Evolutionary conservation across 148 eudicot species (phyloP).

Genomic region (Arctostaphylos glauca): DNA sequence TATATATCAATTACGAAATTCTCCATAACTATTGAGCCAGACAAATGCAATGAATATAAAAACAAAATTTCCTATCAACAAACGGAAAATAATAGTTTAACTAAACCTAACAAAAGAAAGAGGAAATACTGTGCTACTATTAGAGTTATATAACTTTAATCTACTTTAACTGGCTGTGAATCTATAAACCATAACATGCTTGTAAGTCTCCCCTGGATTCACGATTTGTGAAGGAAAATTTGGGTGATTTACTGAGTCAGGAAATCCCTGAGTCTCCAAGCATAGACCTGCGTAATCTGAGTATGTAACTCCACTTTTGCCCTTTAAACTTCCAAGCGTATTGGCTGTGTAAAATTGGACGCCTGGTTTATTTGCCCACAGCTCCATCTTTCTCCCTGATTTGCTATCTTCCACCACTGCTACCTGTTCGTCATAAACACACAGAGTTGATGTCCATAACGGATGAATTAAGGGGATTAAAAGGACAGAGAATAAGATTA

Average conservation of each 20-base stretch:
- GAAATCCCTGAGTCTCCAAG: constrained; percentile 86
- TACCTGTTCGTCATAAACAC: constrained; percentile 5
- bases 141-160: neutral
- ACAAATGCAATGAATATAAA: no score
- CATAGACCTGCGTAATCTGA: constrained; percentile 41
- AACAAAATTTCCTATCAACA: no score
- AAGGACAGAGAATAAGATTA: no score
- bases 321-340: constrained; percentile 34
- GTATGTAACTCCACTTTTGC: constrained; percentile 55
- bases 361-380: constrained; percentile 50
- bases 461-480: neutral
- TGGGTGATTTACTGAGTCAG: constrained; percentile 65
- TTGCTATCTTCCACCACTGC: constrained; percentile 36
- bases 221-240: constrained; percentile 78
- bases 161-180: constrained; percentile 36
- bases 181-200: constrained; percentile 60
- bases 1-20: no score
- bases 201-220: constrained; percentile 50
- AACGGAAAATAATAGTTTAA: no score
- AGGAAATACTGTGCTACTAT: neutral
- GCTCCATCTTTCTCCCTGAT: constrained; percentile 68
- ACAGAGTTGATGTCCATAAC: no score
- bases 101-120: neutral
- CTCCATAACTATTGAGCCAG: no score
- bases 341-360: constrained; percentile 70